Evolutionary conservation across 306 rosid genomes (phyloP), one percentile per base, ranked within the genome.

Genomic region (Alnus rubra): DNA sequence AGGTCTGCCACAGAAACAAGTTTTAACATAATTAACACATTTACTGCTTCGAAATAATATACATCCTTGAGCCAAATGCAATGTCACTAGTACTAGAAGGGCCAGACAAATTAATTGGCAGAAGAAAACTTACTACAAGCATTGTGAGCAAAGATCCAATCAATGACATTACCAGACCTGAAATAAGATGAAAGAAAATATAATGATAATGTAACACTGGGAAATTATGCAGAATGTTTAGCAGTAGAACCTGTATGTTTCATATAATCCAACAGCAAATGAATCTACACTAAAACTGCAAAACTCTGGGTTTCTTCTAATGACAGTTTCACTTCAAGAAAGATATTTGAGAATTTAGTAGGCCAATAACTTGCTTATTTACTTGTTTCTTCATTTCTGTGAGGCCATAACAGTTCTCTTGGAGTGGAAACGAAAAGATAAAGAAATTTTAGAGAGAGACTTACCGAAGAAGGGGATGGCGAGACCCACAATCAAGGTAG

Each of bases 61-160:
- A 23, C 28, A 23, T 23, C 28, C 0, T 23, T 23, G 28, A 23
- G 28, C 28, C 28, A 23, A 23, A 23, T 64, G 74, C 71, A 31
- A 19, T 28, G 56, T 70, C 8, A 77, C 60, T 63, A 74, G 50
- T 59, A 16, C 62, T 13, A 30, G 67, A 73, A 80, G 28, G 44
- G 14, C 58, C 45, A 73, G 77, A 18, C 67, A 62, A 16, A 33
- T 75, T n/a, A 44, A 14, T 13, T 2, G 37, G 70, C 49, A 64
- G 77, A 45, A 15, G 80, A 58, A 44, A 82, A 86, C 98, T 86
- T 87, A 95, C 99, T 44, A 95, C 96, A 80, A 95, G 96, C 99
- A 95, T 95, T 75, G 99, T 91, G 74, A 95, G 93, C 76, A 87
- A 78, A 58, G 99, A 95, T 87, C 99, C 99, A 64, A 95, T 95